Conservation (phyloP, 306 rosid genomes). For the Cucurbita ficifolia region DNA sequence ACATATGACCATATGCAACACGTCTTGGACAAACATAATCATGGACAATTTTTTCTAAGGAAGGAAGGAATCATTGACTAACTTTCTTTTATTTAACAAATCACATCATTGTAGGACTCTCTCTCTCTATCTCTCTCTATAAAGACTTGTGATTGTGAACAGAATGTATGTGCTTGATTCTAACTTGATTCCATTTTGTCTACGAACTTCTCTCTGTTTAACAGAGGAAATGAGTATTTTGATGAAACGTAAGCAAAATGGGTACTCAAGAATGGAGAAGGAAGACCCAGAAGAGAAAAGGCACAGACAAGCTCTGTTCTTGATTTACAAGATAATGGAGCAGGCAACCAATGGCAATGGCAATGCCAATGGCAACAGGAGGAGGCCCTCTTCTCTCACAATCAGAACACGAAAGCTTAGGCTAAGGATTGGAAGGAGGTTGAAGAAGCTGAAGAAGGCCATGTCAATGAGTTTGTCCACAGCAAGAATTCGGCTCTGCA, state of each 20-base stretch:
- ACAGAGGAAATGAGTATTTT: constrained; percentile 3
- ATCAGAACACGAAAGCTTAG: constrained; percentile 55
- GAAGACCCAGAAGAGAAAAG: constrained; percentile 57
- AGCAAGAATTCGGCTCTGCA: constrained; percentile 33
- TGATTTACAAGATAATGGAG: constrained; percentile 60
- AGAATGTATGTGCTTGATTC: background rate
- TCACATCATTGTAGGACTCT: background rate
- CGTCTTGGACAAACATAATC: too few relatives aligned
- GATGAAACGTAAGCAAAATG: constrained; percentile 7
- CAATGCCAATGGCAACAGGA: constrained; percentile 1
- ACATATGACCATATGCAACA: too few relatives aligned
- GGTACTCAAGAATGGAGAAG: constrained; percentile 57
- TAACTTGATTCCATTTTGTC: background rate
- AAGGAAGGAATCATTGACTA: too few relatives aligned
- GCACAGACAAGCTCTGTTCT: constrained; percentile 63
- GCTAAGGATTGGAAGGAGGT: constrained; percentile 63
- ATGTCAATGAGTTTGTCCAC: constrained; percentile 24
- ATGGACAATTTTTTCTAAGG: too few relatives aligned
- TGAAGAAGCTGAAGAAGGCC: constrained; percentile 47
- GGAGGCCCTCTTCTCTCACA: constrained; percentile 30
- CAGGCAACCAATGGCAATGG: constrained; percentile 21
- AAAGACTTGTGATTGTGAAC: background rate
- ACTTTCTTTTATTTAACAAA: background rate
- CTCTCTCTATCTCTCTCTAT: background rate
- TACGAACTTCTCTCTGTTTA: background rate